phyloP scores from a whole-genome alignment of 495 filamentous ascomycete genomes.

The Pyronema domesticum region DNA sequence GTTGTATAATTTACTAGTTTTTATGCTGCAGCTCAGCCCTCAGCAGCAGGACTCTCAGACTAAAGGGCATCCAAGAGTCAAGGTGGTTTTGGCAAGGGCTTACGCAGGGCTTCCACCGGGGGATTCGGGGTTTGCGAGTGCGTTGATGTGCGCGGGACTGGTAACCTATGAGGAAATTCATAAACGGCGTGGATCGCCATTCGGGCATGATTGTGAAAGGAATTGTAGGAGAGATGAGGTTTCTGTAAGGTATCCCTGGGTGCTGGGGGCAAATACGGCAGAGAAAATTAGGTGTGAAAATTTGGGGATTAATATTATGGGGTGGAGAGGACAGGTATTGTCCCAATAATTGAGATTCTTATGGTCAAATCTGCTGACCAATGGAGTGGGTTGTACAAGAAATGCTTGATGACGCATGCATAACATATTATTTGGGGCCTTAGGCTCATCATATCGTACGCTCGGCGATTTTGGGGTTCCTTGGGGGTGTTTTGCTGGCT shows the following conservation, averaged over 20 bases:
- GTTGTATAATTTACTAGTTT: not conserved
- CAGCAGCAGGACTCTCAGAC: not conserved
- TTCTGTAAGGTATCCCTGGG: not conserved
- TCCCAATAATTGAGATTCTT: too few species aligned
- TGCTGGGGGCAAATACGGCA: not conserved
- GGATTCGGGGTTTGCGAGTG: not conserved
- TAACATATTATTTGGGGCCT: too few species aligned
- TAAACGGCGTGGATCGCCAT: not conserved
- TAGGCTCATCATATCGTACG: too few species aligned
- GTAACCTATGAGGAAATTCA: not conserved
- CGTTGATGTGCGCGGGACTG: not conserved
- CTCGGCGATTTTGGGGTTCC: too few species aligned
- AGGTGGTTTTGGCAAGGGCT: not conserved
- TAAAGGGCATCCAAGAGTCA: not conserved
- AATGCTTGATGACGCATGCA: too few species aligned
- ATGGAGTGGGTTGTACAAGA: too few species aligned
- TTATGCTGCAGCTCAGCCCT: not conserved
- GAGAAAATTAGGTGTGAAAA: not conserved
- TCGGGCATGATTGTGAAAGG: not conserved
- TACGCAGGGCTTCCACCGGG: not conserved
- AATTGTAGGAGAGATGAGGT: not conserved
- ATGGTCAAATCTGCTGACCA: too few species aligned
- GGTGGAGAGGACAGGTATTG: not conserved
- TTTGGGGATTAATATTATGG: not conserved
- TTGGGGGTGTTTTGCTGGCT: too few species aligned